These are phyloP conservation scores for Dimargaris verticillata DNA, from an alignment of 192 early-diverging fungal species.

Conservation along the genomic window DNA sequence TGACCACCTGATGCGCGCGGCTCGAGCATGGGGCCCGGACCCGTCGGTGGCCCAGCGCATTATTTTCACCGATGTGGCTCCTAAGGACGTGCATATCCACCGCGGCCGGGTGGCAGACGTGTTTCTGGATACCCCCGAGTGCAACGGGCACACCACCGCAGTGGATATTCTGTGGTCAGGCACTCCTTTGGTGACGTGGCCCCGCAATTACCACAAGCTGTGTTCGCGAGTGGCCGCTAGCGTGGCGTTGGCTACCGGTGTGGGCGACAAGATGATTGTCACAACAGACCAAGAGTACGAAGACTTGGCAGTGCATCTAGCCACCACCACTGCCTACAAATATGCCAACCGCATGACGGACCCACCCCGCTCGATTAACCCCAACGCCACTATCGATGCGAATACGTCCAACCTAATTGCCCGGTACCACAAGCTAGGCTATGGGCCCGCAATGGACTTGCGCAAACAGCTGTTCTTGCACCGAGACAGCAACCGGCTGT, in stretches of 20 bases:
- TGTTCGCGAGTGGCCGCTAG: conserved; percentile 78
- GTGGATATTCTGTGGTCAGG: conserved; percentile 90
- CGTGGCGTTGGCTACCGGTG: conserved; percentile 68
- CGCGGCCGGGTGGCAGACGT: conserved; percentile 82
- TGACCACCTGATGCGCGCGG: conserved; percentile 47
- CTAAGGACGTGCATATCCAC: conserved; percentile 79
- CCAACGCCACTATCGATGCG: not conserved
- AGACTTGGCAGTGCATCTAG: conserved; percentile 44
- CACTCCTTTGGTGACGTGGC: conserved; percentile 81
- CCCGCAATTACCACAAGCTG: conserved; percentile 77
- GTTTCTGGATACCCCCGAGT: conserved; percentile 89
- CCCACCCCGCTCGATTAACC: not conserved
- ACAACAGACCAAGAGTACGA: conserved; percentile 42
- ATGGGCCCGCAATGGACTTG: conserved; percentile 39
- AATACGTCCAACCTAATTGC: conserved; percentile 7
- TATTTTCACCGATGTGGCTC: conserved; percentile 70
- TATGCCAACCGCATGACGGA: conserved; percentile 19
- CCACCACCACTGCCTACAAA: conserved; percentile 27
- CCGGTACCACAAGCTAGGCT: conserved; percentile 20
- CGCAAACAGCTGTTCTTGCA: conserved; percentile 52
- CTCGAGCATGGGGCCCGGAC: conserved; percentile 56
- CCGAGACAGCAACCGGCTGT: conserved; percentile 63
- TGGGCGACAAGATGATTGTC: conserved; percentile 50
- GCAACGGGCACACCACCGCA: conserved; percentile 91
- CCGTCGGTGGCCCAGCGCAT: conserved; percentile 54